phyloP scores from a whole-genome alignment of 2,329 filamentous ascomycete species.

The Cladophialophora exuberans region DNA sequence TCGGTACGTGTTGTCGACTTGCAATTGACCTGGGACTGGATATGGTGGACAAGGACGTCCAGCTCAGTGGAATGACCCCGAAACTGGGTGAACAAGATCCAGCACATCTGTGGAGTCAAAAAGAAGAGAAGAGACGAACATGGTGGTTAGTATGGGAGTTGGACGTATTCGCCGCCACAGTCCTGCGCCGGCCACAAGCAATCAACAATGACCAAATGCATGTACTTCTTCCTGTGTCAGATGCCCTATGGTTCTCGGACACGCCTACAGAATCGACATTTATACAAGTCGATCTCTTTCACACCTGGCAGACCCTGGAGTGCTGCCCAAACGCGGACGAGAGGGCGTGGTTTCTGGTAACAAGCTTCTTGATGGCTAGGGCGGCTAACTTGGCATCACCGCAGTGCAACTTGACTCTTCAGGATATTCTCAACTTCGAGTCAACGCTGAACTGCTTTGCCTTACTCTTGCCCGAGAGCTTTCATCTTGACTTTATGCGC shows the following conservation, averaged over 20 bases:
- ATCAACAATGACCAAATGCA: conserved; percentile 10
- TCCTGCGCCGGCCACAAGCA: conserved; percentile 4
- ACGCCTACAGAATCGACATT: conserved; percentile 3
- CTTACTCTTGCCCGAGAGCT: conserved; percentile 4
- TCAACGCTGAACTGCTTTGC: conserved; percentile 1
- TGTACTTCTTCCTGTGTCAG: conserved; percentile 11
- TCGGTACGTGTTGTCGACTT: conserved; percentile 84
- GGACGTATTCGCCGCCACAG: conserved; percentile 13
- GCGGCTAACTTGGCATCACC: not conserved
- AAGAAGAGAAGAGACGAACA: conserved; percentile 8
- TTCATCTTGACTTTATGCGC: not conserved
- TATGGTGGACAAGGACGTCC: conserved; percentile 71
- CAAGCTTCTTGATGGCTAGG: conserved; percentile 9
- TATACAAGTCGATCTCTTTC: not conserved
- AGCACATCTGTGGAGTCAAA: not conserved
- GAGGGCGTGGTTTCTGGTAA: conserved; percentile 14
- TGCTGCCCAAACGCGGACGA: not conserved
- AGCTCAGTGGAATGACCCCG: not conserved
- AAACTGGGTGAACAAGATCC: not conserved
- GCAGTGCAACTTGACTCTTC: not conserved
- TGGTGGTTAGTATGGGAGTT: conserved; percentile 21
- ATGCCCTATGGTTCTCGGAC: conserved; percentile 9
- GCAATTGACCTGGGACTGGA: conserved; percentile 89
- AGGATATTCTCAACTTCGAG: conserved; percentile 8
- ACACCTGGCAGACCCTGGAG: conserved; percentile 5